Evolutionary conservation across 2,329 filamentous ascomycete genomes (phyloP).

Genomic region (Mariannaea elegans): DNA sequence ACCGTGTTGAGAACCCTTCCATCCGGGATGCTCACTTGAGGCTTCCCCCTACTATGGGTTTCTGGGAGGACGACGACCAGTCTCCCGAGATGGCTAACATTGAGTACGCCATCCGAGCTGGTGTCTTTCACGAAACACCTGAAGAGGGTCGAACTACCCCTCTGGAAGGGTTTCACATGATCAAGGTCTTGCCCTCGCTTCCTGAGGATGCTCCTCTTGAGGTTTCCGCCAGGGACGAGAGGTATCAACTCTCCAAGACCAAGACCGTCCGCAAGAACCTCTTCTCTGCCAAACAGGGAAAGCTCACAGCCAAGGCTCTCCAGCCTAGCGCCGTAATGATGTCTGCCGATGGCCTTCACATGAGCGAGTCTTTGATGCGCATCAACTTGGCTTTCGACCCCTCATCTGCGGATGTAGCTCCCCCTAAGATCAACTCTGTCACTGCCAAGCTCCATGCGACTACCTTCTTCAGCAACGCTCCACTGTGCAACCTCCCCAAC

Average conservation of each 20-base stretch:
- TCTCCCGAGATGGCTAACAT: slow-evolving; percentile 63
- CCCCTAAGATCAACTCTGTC: slow-evolving; percentile 59
- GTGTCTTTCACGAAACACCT: slow-evolving; percentile 44
- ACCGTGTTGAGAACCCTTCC: slow-evolving; percentile 53
- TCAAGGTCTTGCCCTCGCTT: slow-evolving; percentile 62
- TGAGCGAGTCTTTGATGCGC: slow-evolving; percentile 52
- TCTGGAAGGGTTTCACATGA: slow-evolving; percentile 53
- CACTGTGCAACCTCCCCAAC: slow-evolving; percentile 59
- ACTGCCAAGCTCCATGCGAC: slow-evolving; percentile 60
- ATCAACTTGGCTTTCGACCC: slow-evolving; percentile 60
- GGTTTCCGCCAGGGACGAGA: slow-evolving; percentile 56
- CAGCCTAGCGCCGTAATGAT: slow-evolving; percentile 61
- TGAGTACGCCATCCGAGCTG: slow-evolving; percentile 62
- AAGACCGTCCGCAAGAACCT: slow-evolving; percentile 64
- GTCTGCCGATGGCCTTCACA: slow-evolving; percentile 56
- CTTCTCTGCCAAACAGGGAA: slow-evolving; percentile 60
- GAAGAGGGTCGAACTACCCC: slow-evolving; percentile 43
- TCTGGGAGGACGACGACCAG: slow-evolving; percentile 64
- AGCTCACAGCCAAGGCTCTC: slow-evolving; percentile 54
- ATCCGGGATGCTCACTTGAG: slow-evolving; percentile 62
- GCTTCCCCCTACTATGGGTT: slow-evolving; percentile 61
- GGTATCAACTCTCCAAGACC: slow-evolving; percentile 59
- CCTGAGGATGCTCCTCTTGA: slow-evolving; percentile 61
- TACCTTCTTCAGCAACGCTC: slow-evolving; percentile 61
- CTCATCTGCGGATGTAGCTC: slow-evolving; percentile 49